Base-by-base conservation (phyloP, 768 basidiomycete species). In the Auricularia cornea region DNA sequence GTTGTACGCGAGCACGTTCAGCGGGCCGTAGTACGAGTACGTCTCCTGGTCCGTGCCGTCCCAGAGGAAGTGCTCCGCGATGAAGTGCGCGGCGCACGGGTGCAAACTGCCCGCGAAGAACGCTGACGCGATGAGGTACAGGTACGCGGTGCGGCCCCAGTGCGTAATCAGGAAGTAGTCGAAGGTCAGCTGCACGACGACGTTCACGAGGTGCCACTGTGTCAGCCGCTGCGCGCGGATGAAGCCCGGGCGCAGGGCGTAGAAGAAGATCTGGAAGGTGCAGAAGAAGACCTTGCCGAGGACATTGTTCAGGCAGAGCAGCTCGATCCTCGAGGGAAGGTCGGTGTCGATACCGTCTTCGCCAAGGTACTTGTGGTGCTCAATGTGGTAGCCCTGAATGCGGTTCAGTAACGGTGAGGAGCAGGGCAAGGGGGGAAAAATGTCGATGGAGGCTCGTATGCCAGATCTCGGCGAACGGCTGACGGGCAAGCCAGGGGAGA, bases 201-300 rank as follows among this genome's bases (percentile, higher is more conserved):
- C 72, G 76, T 98, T 97, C 75, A 89, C 74, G 44, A 85, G 70
- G 76, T 98, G 95, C 93, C 94, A 98, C 59, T 74, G 77, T 0
- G 92, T 95, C 18, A 88, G 79, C 12, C 75, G 84, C 70, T 98
- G 96, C 4, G 84, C 78, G 54, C 94, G 89, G 60, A 98, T 89
- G 71, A 99, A 90, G 26, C 90, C 90, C 1, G 97, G 97, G 35
- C 97, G 89, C 62, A 99, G 81, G 52, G 97, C 97, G 73, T 99
- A 99, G 79, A 99, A 99, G 63, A 99, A 75, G 64, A 99, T 93
- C 77, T 99, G 97, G 78, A 98, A 99, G 2, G 92, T 96, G 48
- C 94, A 91, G 73, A 98, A 99, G 75, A 99, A 98, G 1, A 95
- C 92, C 74, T 99, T 99, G 35, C 97, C 97, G 16, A 97, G 84